Evolutionary conservation across 371 early-diverging fungal genomes (phyloP).

Genomic region (Phascolomyces articulosus): DNA sequence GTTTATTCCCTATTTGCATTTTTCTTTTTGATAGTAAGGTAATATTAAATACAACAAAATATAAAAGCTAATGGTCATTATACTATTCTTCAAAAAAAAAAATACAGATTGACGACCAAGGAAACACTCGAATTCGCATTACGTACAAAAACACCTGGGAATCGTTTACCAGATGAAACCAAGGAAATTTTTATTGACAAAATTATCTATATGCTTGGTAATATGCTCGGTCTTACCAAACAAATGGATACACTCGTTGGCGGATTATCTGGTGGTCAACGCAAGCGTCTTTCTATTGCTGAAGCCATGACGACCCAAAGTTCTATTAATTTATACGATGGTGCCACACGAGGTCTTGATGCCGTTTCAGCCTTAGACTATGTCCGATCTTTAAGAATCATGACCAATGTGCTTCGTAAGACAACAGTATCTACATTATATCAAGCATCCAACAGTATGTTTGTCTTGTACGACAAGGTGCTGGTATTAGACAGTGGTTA

Average conservation of each 20-base stretch:
- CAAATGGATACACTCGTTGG: conserved; percentile 81
- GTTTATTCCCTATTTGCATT: no score
- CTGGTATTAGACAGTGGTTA: conserved; percentile 72
- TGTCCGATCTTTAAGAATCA: conserved; percentile 63
- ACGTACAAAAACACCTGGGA: conserved; percentile 45
- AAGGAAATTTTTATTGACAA: conserved; percentile 24
- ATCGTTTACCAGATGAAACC: conserved; percentile 24
- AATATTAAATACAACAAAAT: no score
- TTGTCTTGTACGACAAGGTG: conserved; percentile 75
- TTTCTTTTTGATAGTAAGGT: no score
- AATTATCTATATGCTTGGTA: conserved; percentile 39
- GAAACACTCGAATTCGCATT: conserved; percentile 54
- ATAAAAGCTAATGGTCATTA: no score
- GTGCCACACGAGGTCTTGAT: conserved; percentile 88
- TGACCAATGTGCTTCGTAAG: conserved; percentile 63
- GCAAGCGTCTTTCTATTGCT: conserved; percentile 87
- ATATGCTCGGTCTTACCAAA: conserved; percentile 70
- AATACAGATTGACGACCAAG: conserved; percentile 44
- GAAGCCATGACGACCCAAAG: conserved; percentile 81
- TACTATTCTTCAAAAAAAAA: no score
- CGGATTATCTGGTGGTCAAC: conserved; percentile 85
- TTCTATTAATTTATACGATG: conserved; percentile 79
- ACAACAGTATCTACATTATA: conserved; percentile 65
- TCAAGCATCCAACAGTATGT: conserved; percentile 76
- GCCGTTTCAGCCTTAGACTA: conserved; percentile 85